A percentile compares a stretch with the other conserved stretches of the same genome.
phyloP scores from a whole-genome alignment of 148 eudicot species.

The Beta vulgaris region DNA sequence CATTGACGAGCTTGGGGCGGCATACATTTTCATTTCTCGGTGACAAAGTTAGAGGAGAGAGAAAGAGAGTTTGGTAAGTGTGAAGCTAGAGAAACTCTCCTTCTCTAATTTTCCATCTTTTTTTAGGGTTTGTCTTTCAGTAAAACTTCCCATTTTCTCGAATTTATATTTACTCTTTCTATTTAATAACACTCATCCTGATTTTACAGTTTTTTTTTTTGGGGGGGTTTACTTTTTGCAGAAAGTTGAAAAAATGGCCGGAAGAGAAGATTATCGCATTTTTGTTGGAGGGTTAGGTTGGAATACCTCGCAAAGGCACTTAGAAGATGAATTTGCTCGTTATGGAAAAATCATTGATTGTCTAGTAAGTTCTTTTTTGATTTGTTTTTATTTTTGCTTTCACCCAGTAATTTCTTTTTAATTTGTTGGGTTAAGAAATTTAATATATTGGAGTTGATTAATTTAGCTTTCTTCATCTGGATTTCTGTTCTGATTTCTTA shows the following conservation, averaged over 20 bases:
- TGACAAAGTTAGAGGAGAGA: no score
- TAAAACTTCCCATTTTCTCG: background rate
- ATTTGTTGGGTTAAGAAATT: background rate
- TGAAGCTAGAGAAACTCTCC: background rate
- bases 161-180: background rate
- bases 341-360: slow-evolving; percentile 51
- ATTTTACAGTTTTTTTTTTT: background rate
- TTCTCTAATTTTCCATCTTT: background rate
- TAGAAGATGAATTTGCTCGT: slow-evolving; percentile 42
- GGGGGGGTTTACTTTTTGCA: background rate
- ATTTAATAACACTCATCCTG: background rate
- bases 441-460: background rate
- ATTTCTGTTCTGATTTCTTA: background rate
- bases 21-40: no score
- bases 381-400: background rate
- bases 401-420: no score
- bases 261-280: slow-evolving; percentile 46
- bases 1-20: no score
- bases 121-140: background rate
- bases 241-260: slow-evolving; percentile 24
- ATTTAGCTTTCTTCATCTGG: background rate
- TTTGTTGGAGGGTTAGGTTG: slow-evolving; percentile 52
- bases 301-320: slow-evolving; percentile 47
- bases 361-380: slow-evolving; percentile 23
- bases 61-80: no score